Percentiles rank a stretch among this genome's conserved stretches.
Evolutionary conservation across 441 rosid species (phyloP).

Genomic region (Pelargonium fulgidum): DNA sequence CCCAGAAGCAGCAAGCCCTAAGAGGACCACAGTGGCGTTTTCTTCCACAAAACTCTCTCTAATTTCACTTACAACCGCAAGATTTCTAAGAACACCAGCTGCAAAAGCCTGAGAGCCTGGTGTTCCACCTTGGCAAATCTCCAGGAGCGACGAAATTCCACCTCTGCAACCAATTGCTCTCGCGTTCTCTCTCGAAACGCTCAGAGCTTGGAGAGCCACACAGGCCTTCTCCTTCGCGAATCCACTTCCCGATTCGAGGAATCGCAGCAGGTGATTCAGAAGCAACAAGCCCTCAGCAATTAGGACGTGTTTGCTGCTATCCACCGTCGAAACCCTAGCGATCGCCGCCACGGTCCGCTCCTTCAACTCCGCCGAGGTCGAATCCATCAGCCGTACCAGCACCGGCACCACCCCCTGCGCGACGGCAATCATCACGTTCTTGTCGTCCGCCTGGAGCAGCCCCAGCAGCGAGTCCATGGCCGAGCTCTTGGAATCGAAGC

Average conservation of each 20-base stretch:
- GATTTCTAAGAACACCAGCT: constrained; percentile 68
- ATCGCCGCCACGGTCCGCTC: constrained; percentile 69
- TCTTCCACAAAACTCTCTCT: constrained; percentile 72
- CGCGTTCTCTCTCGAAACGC: constrained; percentile 62
- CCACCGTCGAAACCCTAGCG: constrained; percentile 63
- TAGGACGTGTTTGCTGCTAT: constrained; percentile 68
- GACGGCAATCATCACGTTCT: constrained; percentile 80
- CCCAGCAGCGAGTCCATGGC: constrained; percentile 63
- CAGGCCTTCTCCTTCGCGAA: constrained; percentile 75
- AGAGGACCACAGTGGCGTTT: constrained; percentile 46
- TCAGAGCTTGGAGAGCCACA: constrained; percentile 54
- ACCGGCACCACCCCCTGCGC: constrained; percentile 88
- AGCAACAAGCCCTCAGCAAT: constrained; percentile 68
- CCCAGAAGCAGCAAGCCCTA: constrained; percentile 56
- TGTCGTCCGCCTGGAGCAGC: constrained; percentile 56
- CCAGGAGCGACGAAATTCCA: constrained; percentile 68
- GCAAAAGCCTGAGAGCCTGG: constrained; percentile 84
- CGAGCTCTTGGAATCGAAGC: constrained; percentile 50
- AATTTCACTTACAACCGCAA: constrained; percentile 48
- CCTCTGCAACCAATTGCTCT: constrained; percentile 82
- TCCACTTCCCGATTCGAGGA: constrained; percentile 72
- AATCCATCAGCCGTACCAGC: constrained; percentile 62
- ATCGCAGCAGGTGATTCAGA: constrained; percentile 65
- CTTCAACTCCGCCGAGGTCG: constrained; percentile 50
- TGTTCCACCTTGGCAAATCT: constrained; percentile 72